Percentiles rank a stretch among this genome's conserved stretches.
phyloP scores from a whole-genome alignment of 371 early-diverging fungal genomes.

The Mortierella sp. region DNA sequence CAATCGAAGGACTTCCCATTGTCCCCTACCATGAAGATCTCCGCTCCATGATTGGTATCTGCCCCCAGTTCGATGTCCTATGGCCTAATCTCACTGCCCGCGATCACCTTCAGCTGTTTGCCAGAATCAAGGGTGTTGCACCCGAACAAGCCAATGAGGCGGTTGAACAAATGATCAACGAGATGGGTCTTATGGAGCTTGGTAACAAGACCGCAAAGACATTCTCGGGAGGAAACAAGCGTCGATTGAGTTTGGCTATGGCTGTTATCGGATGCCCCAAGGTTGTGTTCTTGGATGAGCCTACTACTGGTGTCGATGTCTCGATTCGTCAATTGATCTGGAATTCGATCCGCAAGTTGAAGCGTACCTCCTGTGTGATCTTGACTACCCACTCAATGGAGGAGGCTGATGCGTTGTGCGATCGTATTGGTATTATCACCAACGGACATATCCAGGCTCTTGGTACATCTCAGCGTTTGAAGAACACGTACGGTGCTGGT shows the following conservation, averaged over 20 bases:
- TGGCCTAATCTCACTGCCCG: slow-evolving; percentile 60
- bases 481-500: slow-evolving; percentile 59
- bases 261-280: slow-evolving; percentile 68
- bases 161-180: slow-evolving; percentile 41
- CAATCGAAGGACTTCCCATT: slow-evolving; percentile 62
- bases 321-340: slow-evolving; percentile 62
- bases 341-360: slow-evolving; percentile 60
- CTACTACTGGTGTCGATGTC: slow-evolving; percentile 70
- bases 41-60: slow-evolving; percentile 60
- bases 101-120: slow-evolving; percentile 64
- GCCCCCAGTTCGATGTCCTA: slow-evolving; percentile 69
- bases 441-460: slow-evolving; percentile 63
- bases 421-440: slow-evolving; percentile 64
- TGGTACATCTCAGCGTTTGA: slow-evolving; percentile 63
- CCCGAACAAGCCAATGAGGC: slow-evolving; percentile 23
- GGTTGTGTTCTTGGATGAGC: slow-evolving; percentile 74
- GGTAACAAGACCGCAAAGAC: slow-evolving; percentile 49
- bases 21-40: slow-evolving; percentile 52
- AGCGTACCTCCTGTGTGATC: slow-evolving; percentile 57
- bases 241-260: slow-evolving; percentile 70
- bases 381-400: slow-evolving; percentile 63
- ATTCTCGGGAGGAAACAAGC: slow-evolving; percentile 70
- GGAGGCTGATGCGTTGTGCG: slow-evolving; percentile 61
- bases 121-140: slow-evolving; percentile 57
- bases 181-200: slow-evolving; percentile 55